Evolutionary conservation across 768 basidiomycete species (phyloP), one percentile per base, ranked within the genome.

Genomic region (Pulveroboletus frians): DNA sequence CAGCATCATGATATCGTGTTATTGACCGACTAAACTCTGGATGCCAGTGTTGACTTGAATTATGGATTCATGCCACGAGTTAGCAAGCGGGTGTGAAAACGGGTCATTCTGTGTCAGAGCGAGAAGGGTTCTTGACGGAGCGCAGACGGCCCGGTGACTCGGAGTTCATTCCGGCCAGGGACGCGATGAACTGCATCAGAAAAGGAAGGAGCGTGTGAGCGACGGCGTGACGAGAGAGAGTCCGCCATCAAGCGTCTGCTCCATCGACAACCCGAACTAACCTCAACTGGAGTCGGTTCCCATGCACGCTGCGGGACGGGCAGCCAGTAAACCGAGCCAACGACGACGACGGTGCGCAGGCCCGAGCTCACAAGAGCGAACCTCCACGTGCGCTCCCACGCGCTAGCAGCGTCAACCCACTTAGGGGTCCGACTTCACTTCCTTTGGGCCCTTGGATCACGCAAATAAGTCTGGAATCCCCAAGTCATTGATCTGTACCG

Each of bases 391-490:
- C 39, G 49, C 62, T 57, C 63, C 60, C 62, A 65, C 62, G 63
- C 63, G 54, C 49, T 46, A 54, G 50, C 51, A 39, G 57, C 57
- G 55, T 46, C 55, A 52, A 55, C 58, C 63, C 58, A 65, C 63
- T 63, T 20, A 63, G 57, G 63, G 63, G 63, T 60, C 63, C 62
- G 61, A 63, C 47, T 29, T 50, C 50, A 49, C 49, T 53, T 53
- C 51, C 54, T 51, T 26, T 47, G 20, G 44, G 43, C 47, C 53
- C 47, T 65, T 50, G 41, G 57, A 53, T 63, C 60, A 65, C 58
- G 60, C 63, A 49, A 60, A 52, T 38, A 53, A 60, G 63, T 55
- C 55, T 63, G 61, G 62, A 60, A 63, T 65, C 63, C 60, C 54
- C 29, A 35, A 51, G 53, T 52, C 55, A 65, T 65, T 65, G 63